Percentiles rank a stretch among this genome's conserved stretches.
Conservation (phyloP, 2,329 filamentous ascomycete species). For the Sclerotinia spermophila region DNA sequence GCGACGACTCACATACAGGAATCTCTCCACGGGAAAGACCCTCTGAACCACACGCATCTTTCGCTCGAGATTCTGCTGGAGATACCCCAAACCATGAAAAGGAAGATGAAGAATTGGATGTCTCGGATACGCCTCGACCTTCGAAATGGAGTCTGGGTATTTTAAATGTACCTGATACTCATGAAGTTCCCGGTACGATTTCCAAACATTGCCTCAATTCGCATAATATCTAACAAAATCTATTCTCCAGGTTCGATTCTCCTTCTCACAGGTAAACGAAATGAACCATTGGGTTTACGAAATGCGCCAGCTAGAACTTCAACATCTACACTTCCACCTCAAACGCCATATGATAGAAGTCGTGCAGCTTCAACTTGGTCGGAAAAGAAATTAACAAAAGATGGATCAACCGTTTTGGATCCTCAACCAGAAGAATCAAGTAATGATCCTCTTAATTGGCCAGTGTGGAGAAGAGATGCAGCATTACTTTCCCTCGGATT, state of each 20-base stretch:
- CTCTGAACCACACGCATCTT: constrained; percentile 27
- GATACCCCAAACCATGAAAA: constrained; percentile 4
- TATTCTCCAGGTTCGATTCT: constrained; percentile 51
- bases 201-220: neutral
- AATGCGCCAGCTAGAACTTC: constrained; percentile 50
- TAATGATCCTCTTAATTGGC: constrained; percentile 94
- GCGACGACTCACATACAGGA: neutral
- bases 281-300: constrained; percentile 40
- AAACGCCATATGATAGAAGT: constrained; percentile 20
- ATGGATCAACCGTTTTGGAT: constrained; percentile 81
- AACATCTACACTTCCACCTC: constrained; percentile 47
- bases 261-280: constrained; percentile 52
- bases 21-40: neutral
- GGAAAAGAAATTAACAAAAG: constrained; percentile 70
- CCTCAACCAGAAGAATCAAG: constrained; percentile 87
- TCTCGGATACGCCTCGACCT: constrained; percentile 23
- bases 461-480: constrained; percentile 71
- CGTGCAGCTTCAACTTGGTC: constrained; percentile 6
- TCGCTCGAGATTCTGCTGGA: constrained; percentile 26
- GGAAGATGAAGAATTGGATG: constrained; percentile 17
- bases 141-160: constrained; percentile 70
- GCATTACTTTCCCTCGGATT: constrained; percentile 81
- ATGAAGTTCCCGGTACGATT: constrained; percentile 76
- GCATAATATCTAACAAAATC: neutral
- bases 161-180: constrained; percentile 72